A percentile compares a stretch with the other conserved stretches of the same genome.
phyloP scores from a whole-genome alignment of 164 flowering plant genomes.

The Sextonia rubra region DNA sequence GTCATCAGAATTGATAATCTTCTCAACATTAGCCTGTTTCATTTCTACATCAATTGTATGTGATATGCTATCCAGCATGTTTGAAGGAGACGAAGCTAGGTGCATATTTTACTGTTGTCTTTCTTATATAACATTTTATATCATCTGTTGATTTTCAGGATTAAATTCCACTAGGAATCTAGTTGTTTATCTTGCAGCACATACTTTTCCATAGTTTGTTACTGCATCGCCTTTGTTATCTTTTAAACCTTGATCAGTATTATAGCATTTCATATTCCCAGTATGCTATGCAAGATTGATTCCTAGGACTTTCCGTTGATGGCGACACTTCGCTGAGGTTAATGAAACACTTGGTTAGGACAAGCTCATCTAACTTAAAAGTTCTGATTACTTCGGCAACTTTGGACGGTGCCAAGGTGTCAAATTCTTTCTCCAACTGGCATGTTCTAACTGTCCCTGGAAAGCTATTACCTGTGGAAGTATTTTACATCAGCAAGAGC shows the following conservation, averaged over 20 bases:
- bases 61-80: not conserved
- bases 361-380: constrained; percentile 61
- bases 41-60: not conserved
- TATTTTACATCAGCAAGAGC: constrained; percentile 59
- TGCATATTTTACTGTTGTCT: no score
- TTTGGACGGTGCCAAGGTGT: constrained; percentile 87
- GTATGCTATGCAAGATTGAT: not conserved
- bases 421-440: constrained; percentile 67
- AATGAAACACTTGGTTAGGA: constrained; percentile 72
- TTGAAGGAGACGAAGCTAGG: no score
- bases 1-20: no score
- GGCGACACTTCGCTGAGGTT: constrained; percentile 89
- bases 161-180: no score
- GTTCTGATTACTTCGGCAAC: constrained; percentile 94
- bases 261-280: not conserved
- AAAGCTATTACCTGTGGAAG: constrained; percentile 82
- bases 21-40: not conserved
- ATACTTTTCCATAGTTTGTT: no score
- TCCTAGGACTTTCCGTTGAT: constrained; percentile 8
- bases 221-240: no score
- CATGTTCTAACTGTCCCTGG: constrained; percentile 84
- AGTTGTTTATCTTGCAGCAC: no score
- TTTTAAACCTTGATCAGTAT: not conserved
- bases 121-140: no score
- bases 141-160: no score